These are phyloP conservation scores for Boletus insuetus DNA, from an alignment of 768 basidiomycete genomes.

Conservation along the genomic window DNA sequence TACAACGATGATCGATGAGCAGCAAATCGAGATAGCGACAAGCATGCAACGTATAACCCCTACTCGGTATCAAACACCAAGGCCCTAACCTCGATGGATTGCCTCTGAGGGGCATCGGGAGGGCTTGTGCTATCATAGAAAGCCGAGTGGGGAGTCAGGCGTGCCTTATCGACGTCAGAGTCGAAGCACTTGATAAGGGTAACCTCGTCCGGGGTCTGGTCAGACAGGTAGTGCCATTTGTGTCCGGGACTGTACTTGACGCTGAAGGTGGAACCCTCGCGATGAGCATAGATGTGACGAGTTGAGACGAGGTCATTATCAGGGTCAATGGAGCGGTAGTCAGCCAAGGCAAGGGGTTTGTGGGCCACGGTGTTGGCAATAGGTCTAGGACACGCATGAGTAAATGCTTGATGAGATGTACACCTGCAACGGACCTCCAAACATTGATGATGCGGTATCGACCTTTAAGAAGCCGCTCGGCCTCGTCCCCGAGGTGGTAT, in stretches of 20 bases:
- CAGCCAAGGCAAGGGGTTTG: conserved; percentile 40
- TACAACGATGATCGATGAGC: not conserved
- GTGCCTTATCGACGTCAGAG: conserved; percentile 38
- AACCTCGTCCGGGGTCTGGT: conserved; percentile 41
- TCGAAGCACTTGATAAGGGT: conserved; percentile 46
- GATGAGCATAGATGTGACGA: conserved; percentile 36
- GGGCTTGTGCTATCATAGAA: conserved; percentile 38
- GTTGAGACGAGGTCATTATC: conserved; percentile 37
- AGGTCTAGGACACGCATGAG: conserved; percentile 23
- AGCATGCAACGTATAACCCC: not conserved
- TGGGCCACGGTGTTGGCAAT: conserved; percentile 39
- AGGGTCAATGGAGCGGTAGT: conserved; percentile 39
- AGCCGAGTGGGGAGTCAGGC: conserved; percentile 42
- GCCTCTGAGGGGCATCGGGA: conserved; percentile 36
- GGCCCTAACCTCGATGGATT: conserved; percentile 44
- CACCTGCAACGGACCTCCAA: conserved; percentile 33
- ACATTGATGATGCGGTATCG: conserved; percentile 47
- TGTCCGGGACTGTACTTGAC: conserved; percentile 37
- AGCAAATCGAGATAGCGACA: not conserved
- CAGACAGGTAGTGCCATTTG: conserved; percentile 39
- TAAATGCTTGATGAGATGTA: not conserved
- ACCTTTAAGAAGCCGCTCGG: conserved; percentile 38
- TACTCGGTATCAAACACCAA: conserved; percentile 43
- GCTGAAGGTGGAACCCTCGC: conserved; percentile 35
- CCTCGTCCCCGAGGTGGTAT: conserved; percentile 39